Base-by-base conservation (phyloP, 163 green algal species). In the Chlamydomonas reinhardtii region DNA sequence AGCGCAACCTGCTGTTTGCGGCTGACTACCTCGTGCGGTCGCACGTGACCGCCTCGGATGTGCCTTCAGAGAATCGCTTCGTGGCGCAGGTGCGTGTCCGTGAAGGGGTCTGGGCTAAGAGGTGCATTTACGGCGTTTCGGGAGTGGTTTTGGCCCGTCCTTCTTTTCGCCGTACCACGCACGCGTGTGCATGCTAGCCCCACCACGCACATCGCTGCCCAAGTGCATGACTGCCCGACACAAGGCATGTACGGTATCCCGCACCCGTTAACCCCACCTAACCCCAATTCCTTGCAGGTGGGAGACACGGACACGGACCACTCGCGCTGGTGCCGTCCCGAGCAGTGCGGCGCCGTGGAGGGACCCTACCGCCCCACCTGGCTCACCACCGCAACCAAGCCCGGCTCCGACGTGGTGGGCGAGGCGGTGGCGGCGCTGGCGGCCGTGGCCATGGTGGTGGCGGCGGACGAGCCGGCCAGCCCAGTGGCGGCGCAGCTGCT, bases 11-110 rank as follows among this genome's bases (percentile, higher is more conserved):
- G 27, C 29, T 54, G 11, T 89, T 54, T 12, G 76, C 39, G 29
- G 79, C 76, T 12, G 84, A 89, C 76, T 89, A 73, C 69, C 68
- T 89, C 48, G 39, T 89, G 31, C 62, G 52, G 48, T 73, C 69
- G 56, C 74, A 81, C 74, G 31, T 81, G 56, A 56, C 25, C 22
- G 74, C 74, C 56, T 54, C 27, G 32, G 74, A 81, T 24, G 32
- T 59, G 20, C 31, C 74, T 4, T 16, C 54, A 9, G 79, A 78
- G 25, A 73, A 84, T n/a, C 25, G 43, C 9, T 81, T 59, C 56
- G 74, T 71, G 32, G 74, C 74, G 3, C 74, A 81, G 74, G 73
- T 80, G 32, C 12, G 61, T n/a, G 61, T 15, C 20, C 20, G 59
- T n/a, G 59, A 3, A 27, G 24, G 59, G 6, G n/a, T n/a, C n/a